These are phyloP conservation scores for Exophiala sideris DNA, from an alignment of 2,329 filamentous ascomycete species.

Conservation along the genomic window DNA sequence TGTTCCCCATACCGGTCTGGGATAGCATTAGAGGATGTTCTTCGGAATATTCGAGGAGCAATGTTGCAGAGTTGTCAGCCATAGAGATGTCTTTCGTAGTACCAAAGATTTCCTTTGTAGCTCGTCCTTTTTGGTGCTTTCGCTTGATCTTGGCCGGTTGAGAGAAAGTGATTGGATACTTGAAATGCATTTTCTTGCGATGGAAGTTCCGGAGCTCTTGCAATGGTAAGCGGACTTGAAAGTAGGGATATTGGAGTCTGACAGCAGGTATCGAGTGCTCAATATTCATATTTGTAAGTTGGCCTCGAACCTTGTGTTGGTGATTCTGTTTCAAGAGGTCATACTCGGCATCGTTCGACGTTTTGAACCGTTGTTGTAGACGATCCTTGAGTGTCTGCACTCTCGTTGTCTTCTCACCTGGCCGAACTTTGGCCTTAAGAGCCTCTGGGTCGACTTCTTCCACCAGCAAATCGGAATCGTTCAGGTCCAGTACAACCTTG, in stretches of 20 bases:
- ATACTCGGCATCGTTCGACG: conserved; percentile 94
- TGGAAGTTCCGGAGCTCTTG: conserved; percentile 79
- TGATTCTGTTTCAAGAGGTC: conserved; percentile 95
- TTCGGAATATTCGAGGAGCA: conserved; percentile 94
- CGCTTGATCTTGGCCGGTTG: conserved; percentile 68
- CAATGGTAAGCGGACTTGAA: conserved; percentile 75
- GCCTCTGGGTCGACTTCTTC: conserved; percentile 69
- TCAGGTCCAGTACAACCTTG: conserved; percentile 77
- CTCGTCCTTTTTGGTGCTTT: conserved; percentile 77
- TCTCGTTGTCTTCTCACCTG: conserved; percentile 49
- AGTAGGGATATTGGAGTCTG: conserved; percentile 92
- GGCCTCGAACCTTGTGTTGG: conserved; percentile 91
- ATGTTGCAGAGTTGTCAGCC: conserved; percentile 80
- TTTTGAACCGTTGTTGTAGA: conserved; percentile 81
- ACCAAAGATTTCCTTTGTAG: conserved; percentile 73
- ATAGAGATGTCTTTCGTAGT: conserved; percentile 79
- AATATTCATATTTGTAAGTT: conserved; percentile 83
- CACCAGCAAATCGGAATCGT: conserved; percentile 81
- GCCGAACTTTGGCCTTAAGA: conserved; percentile 47
- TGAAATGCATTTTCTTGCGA: conserved; percentile 72
- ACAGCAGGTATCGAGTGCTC: conserved; percentile 92
- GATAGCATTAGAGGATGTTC: conserved; percentile 88
- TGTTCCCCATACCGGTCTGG: conserved; percentile 96
- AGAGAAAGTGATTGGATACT: conserved; percentile 65
- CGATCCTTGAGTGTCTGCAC: conserved; percentile 54